Evolutionary conservation across 306 rosid genomes (phyloP).

Genomic region (Pyrus betulifolia): DNA sequence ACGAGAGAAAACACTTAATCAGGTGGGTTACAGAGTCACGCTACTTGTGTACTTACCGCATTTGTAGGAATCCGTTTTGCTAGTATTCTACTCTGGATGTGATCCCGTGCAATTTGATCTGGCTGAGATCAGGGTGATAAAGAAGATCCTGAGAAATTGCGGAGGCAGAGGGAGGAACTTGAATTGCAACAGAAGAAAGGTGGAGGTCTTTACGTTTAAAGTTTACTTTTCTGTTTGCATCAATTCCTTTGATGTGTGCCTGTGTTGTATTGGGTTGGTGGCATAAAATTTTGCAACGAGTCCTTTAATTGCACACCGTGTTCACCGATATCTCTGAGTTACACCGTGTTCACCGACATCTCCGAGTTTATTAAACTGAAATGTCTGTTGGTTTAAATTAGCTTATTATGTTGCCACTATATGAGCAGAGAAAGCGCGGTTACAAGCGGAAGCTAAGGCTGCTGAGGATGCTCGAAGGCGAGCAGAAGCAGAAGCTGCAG

Average conservation of each 20-base stretch:
- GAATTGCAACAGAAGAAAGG: constrained; percentile 71
- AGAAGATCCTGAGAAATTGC: constrained; percentile 78
- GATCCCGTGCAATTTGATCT: constrained; percentile 15
- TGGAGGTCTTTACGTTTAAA: constrained; percentile 4
- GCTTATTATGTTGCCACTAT: background rate
- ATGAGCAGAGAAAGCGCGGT: constrained; percentile 65
- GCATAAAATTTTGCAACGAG: background rate
- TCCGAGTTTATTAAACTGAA: background rate
- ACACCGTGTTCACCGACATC: background rate
- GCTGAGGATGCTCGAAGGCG: constrained; percentile 70
- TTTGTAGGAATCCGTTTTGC: background rate
- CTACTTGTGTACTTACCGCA: constrained; percentile 9
- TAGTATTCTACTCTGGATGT: constrained; percentile 9
- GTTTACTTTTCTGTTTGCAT: background rate
- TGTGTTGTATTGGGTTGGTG: background rate
- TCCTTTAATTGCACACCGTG: background rate
- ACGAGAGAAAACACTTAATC: constrained; percentile 63
- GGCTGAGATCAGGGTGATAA: constrained; percentile 55
- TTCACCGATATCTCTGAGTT: no score
- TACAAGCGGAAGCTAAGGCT: constrained; percentile 83
- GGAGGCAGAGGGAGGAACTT: constrained; percentile 60
- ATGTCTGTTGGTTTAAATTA: background rate
- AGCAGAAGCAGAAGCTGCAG: constrained; percentile 55
- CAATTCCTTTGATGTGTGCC: background rate
- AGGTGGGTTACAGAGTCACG: constrained; percentile 37